Base-by-base conservation (phyloP, 257 asterid genomes). In the Anisodus acutangulus region DNA sequence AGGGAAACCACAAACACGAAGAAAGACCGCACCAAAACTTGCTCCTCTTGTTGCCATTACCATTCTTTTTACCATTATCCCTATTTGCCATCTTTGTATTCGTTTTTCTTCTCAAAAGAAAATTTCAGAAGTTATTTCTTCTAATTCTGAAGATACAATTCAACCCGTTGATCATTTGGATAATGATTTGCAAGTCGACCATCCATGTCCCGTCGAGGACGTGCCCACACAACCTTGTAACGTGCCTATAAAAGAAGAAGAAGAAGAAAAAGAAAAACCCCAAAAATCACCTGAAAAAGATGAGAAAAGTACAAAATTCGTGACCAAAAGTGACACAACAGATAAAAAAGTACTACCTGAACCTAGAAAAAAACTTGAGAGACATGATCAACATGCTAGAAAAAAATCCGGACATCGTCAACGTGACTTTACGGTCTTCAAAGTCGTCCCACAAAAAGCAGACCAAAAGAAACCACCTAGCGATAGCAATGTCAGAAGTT, bases 1-100 rank as follows among this genome's bases (percentile, higher is more conserved):
- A 1, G 87, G 88, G 78, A 92, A 91, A 90, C 79, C 85, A 37
- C 97, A 90, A 51, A 53, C 90, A 7, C 81, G 93, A 81, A 87
- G 90, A 82, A 90, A 82, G 83, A 49, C 63, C 9, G 45, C 87
- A 39, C 86, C 90, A 12, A 90, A 85, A n/a, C 58, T 90, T 9
- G 89, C 88, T 63, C 93, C 93, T 49, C 86, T 95, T 37, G 19
- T 90, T 13, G 85, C 84, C 86, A 79, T 92, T 4, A 71, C 92
- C 0, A 47, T 90, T 13, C 68, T 94, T 66, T 69, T 92, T 68
- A 87, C 98, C 15, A 62, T 94, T 84, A 59, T 88, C 13, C 92
- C 94, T 37, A 37, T 94, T 8, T 93, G 88, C 78, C 88, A 84
- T 86, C 90, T 92, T 26, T 51, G 85, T 55, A 35, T 85, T 2